Conservation (phyloP, 176 grass and related monocot species). For the Phoenix roebelenii region DNA sequence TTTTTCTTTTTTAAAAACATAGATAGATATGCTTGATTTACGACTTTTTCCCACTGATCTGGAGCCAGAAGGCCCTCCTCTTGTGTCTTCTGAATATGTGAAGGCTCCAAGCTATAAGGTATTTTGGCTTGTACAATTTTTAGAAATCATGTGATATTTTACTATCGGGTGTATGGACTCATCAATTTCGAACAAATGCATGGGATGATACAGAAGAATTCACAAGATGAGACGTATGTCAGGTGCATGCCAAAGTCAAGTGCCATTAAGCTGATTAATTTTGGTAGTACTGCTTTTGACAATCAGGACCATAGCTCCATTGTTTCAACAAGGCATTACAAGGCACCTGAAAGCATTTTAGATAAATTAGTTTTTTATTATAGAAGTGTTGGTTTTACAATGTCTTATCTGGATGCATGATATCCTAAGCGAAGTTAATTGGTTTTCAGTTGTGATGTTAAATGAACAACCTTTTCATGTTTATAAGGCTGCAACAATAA, state of each 20-base stretch:
- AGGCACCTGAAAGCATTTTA: slow-evolving; percentile 97
- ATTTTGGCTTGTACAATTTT: slow-evolving; percentile 27
- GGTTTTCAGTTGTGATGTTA: too few species aligned
- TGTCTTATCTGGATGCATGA: slow-evolving; percentile 43
- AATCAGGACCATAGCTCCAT: slow-evolving; percentile 64
- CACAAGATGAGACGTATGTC: slow-evolving; percentile 61
- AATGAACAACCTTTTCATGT: too few species aligned
- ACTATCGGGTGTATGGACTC: slow-evolving; percentile 23
- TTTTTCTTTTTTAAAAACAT: slow-evolving; percentile 36
- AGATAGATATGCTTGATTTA: slow-evolving; percentile 97
- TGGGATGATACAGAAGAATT: slow-evolving; percentile 75
- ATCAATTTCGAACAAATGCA: slow-evolving; percentile 41
- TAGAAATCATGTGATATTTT: slow-evolving; percentile 31
- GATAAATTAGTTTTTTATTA: slow-evolving; percentile 47
- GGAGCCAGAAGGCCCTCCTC: slow-evolving; percentile 97
- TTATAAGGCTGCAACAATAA: too few species aligned
- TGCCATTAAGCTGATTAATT: slow-evolving; percentile 98
- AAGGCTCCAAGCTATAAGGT: slow-evolving; percentile 78
- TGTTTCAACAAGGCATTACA: slow-evolving; percentile 99
- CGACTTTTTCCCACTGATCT: slow-evolving; percentile 97
- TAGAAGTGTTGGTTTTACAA: slow-evolving; percentile 34
- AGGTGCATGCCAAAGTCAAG: slow-evolving; percentile 96
- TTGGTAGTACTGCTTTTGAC: slow-evolving; percentile 92
- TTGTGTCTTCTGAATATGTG: slow-evolving; percentile 74
- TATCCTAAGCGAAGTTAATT: slow-evolving; percentile 18